Conservation (phyloP, 768 basidiomycete species). For the Tulasnella sp. region DNA sequence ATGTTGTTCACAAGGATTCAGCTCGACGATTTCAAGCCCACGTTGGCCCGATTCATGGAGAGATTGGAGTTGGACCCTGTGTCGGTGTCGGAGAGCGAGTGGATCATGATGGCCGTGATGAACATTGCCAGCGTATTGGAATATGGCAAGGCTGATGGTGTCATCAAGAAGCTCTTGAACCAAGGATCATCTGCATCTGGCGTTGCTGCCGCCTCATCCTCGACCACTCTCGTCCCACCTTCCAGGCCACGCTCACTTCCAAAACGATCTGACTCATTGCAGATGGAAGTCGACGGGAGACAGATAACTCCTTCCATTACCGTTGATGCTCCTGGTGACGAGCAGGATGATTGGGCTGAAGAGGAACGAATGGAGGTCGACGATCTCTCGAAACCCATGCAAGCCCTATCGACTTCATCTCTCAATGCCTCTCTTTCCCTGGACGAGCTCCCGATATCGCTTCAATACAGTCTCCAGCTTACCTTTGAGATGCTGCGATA, state of each 20-base stretch:
- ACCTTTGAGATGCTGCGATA: conserved; percentile 65
- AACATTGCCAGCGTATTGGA: conserved; percentile 76
- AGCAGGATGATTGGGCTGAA: conserved; percentile 18
- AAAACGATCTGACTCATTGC: conserved; percentile 16
- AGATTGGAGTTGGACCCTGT: conserved; percentile 57
- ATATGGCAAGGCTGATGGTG: conserved; percentile 64
- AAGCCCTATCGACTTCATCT: conserved; percentile 5
- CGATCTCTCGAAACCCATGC: conserved; percentile 15
- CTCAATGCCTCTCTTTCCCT: not conserved
- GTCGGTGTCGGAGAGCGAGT: conserved; percentile 68
- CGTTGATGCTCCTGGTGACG: conserved; percentile 23
- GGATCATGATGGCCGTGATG: conserved; percentile 91
- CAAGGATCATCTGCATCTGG: conserved; percentile 20
- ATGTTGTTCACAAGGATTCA: conserved; percentile 96
- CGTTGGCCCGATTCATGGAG: conserved; percentile 75
- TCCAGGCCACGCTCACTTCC: conserved; percentile 1
- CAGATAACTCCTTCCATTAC: not conserved
- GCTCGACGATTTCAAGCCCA: conserved; percentile 78
- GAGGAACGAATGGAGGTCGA: conserved; percentile 21
- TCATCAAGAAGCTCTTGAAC: conserved; percentile 52
- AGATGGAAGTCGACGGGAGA: conserved; percentile 51
- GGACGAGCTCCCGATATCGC: conserved; percentile 44
- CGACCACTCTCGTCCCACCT: not conserved
- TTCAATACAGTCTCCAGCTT: conserved; percentile 65
- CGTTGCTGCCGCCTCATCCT: not conserved